A percentile compares a stretch with the other conserved stretches of the same genome.
These are phyloP conservation scores for Rhizopus stolonifer DNA, from an alignment of 371 early-diverging fungal species.

Conservation along the genomic window DNA sequence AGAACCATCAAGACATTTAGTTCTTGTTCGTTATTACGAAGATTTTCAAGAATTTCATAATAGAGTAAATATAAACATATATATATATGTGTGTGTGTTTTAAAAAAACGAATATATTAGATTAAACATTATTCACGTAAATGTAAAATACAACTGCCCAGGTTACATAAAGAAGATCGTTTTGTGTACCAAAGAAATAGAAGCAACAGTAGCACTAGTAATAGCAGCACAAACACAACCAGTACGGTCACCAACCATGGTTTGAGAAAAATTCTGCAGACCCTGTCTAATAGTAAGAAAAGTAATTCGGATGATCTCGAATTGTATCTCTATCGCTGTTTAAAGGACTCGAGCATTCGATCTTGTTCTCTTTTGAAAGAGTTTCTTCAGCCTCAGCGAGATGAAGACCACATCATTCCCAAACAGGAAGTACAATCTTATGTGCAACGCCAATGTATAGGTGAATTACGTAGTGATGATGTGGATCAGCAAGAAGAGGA, in stretches of 20 bases:
- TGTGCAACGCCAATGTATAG: conserved; percentile 21
- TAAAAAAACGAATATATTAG: no score
- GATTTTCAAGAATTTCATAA: conserved; percentile 64
- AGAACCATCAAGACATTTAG: conserved; percentile 42
- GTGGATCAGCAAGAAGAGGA: background rate
- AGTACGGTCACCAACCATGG: conserved; percentile 8
- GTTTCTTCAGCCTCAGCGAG: conserved; percentile 45
- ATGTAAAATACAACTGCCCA: conserved; percentile 29
- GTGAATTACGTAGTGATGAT: background rate
- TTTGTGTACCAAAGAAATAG: conserved; percentile 1
- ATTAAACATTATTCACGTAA: conserved; percentile 33
- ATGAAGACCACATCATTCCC: conserved; percentile 36
- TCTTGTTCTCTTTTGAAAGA: conserved; percentile 46
- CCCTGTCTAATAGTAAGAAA: conserved; percentile 20
- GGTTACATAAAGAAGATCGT: conserved; percentile 11
- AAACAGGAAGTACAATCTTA: conserved; percentile 26
- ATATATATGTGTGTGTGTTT: no score
- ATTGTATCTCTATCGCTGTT: conserved; percentile 39
- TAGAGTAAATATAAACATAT: conserved; percentile 35
- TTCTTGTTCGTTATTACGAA: conserved; percentile 54
- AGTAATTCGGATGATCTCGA: conserved; percentile 49
- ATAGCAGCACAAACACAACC: background rate
- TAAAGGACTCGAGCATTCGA: conserved; percentile 31
- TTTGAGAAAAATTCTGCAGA: conserved; percentile 19
- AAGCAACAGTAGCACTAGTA: conserved; percentile 1